Evolutionary conservation across 768 basidiomycete species (phyloP), one percentile per base, ranked within the genome.

Genomic region (Amanita muscaria): DNA sequence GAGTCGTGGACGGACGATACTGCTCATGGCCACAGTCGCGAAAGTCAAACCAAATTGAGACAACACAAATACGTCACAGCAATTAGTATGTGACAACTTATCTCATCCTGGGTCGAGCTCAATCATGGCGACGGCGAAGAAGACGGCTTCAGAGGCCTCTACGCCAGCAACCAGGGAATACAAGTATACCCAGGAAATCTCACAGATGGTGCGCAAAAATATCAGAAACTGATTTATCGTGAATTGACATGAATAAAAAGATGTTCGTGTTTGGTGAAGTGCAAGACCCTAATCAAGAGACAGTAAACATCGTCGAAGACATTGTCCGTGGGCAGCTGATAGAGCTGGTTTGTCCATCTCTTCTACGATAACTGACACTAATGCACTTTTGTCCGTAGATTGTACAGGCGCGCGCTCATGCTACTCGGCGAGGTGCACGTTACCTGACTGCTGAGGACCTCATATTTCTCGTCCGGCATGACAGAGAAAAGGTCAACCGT

Each of bases 261-360:
- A 91, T 96, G 89, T 96, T 94, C 57, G 93, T 96, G 34, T 94
- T 96, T 61, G 91, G 91, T 7, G 91, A 93, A 65, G 87, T 94
- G 3, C 87, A 91, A 58, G 90, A 94, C 47, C 89, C 92, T 2
- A 77, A 81, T 44, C 70, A 73, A 11, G 90, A 90, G 44, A 91
- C 93, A 0, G 86, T 92, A 11, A 88, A 88, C 55, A 76, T 92
- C 24, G 88, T 98, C n/a, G 92, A 97, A 61, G 92, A 98, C 57
- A 89, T 94, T 40, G 87, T 94, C 15, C 76, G 88, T 29, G 74
- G 86, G 42, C 91, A 97, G 52, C 73, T 98, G 35, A 86, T 92
- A 44, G 91, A 96, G 61, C 78, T 96, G 42, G 92, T 92, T 46
- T 40, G 74, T 48, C 27, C 12, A 3, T 37, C 6, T 33, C 45